A percentile compares a stretch with the other conserved stretches of the same genome.
These are phyloP conservation scores for Lavandula angustifolia DNA, from an alignment of 257 asterid species.

Conservation along the genomic window DNA sequence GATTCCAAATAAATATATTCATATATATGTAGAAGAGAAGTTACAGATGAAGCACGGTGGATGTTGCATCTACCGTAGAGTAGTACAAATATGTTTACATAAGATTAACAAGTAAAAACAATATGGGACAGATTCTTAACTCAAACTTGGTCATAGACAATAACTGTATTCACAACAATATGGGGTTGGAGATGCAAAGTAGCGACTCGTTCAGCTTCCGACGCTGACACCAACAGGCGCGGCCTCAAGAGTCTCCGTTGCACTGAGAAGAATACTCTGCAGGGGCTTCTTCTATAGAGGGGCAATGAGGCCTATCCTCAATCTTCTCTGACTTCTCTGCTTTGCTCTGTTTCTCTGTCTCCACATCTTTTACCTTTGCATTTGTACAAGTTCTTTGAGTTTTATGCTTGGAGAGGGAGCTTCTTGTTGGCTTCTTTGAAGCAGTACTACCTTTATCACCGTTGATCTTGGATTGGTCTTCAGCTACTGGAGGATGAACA, in stretches of 20 bases:
- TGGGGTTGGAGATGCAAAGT: constrained; percentile 9
- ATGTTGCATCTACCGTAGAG: background rate
- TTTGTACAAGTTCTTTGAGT: constrained; percentile 34
- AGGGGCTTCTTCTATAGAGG: constrained; percentile 28
- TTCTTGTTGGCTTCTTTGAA: constrained; percentile 43
- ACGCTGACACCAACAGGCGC: constrained; percentile 43
- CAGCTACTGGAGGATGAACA: constrained; percentile 44
- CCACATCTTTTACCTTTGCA: constrained; percentile 40
- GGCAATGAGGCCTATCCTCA: constrained; percentile 30
- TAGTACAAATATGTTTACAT: constrained; percentile 27
- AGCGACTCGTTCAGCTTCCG: constrained; percentile 42
- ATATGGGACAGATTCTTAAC: constrained; percentile 11
- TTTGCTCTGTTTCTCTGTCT: constrained; percentile 28
- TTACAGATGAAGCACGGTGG: background rate
- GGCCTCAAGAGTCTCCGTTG: constrained; percentile 30
- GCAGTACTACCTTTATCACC: constrained; percentile 35
- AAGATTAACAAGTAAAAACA: constrained; percentile 17
- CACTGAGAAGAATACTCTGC: constrained; percentile 26
- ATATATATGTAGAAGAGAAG: background rate
- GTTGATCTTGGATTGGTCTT: constrained; percentile 35
- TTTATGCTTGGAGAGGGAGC: constrained; percentile 43
- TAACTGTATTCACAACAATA: constrained; percentile 39
- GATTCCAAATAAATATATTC: background rate
- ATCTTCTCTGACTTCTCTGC: constrained; percentile 30
- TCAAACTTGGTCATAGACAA: constrained; percentile 34